These are phyloP conservation scores for Malus sylvestris DNA, from an alignment of 306 rosid genomes.

Conservation along the genomic window DNA sequence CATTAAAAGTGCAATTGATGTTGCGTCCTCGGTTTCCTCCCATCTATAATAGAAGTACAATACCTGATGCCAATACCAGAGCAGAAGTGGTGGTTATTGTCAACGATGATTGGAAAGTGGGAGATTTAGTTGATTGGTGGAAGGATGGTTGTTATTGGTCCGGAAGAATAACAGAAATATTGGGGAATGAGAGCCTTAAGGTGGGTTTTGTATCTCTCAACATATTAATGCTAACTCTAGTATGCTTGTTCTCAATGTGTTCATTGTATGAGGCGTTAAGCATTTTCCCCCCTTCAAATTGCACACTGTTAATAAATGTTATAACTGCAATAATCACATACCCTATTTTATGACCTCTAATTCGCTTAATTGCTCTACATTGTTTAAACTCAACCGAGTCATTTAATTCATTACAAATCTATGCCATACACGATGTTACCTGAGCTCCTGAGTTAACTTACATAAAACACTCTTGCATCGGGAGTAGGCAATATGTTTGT, in stretches of 20 bases:
- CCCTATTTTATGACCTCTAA: not conserved
- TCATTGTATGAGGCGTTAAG: not conserved
- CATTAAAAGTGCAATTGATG: constrained; percentile 32
- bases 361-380: not conserved
- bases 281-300: not conserved
- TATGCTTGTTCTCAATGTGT: not conserved
- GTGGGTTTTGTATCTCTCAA: constrained; percentile 28
- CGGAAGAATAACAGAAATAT: constrained; percentile 40
- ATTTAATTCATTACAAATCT: not conserved
- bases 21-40: constrained; percentile 71
- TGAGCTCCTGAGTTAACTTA: not conserved
- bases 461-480: not conserved
- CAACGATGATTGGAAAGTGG: constrained; percentile 54
- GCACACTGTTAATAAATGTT: not conserved
- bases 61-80: constrained; percentile 33
- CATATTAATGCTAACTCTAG: not conserved
- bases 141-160: constrained; percentile 75
- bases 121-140: constrained; percentile 84
- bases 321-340: not conserved
- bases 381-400: not conserved
- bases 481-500: not conserved
- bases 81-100: constrained; percentile 39
- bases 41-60: constrained; percentile 36
- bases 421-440: not conserved
- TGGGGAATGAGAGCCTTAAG: constrained; percentile 44